Percentiles rank a stretch among this genome's conserved stretches.
phyloP scores from a whole-genome alignment of 495 filamentous ascomycete species.

The Poronia punctata region DNA sequence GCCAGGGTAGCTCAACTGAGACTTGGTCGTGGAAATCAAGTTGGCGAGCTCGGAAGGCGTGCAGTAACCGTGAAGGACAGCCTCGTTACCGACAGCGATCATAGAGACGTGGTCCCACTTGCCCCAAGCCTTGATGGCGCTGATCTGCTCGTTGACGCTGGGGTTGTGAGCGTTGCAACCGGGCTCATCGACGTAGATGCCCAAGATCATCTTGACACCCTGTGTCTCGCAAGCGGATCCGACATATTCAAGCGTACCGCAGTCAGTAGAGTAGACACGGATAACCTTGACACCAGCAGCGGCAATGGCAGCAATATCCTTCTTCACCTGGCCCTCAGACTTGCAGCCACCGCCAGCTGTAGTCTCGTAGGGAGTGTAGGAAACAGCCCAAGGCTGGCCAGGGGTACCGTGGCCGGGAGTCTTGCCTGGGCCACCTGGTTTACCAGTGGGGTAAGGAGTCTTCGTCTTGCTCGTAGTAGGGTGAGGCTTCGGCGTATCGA shows the following conservation, averaged over 20 bases:
- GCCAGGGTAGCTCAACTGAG: conserved; percentile 59
- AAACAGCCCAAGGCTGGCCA: conserved; percentile 72
- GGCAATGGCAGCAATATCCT: conserved; percentile 64
- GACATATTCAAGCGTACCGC: conserved; percentile 67
- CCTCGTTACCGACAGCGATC: conserved; percentile 86
- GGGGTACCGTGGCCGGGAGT: conserved; percentile 19
- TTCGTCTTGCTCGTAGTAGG: conserved; percentile 15
- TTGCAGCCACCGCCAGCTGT: conserved; percentile 56
- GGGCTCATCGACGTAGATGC: conserved; percentile 68
- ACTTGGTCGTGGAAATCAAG: conserved; percentile 56
- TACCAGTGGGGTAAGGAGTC: conserved; percentile 15
- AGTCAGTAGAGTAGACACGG: conserved; percentile 91
- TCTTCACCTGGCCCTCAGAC: conserved; percentile 47
- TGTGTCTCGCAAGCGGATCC: conserved; percentile 53
- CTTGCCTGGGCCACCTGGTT: conserved; percentile 1
- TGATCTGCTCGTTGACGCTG: conserved; percentile 58
- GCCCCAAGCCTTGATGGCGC: conserved; percentile 63
- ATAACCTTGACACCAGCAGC: conserved; percentile 68
- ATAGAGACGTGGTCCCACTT: conserved; percentile 70
- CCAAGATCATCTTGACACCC: conserved; percentile 72
- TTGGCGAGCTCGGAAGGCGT: conserved; percentile 52
- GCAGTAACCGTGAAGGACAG: conserved; percentile 63
- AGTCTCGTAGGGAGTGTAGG: conserved; percentile 77
- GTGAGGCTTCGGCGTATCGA: conserved; percentile 15
- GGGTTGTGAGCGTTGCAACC: conserved; percentile 48